Base-by-base conservation (phyloP, 2,329 filamentous ascomycete genomes). In the Aspergillus amoenus region DNA sequence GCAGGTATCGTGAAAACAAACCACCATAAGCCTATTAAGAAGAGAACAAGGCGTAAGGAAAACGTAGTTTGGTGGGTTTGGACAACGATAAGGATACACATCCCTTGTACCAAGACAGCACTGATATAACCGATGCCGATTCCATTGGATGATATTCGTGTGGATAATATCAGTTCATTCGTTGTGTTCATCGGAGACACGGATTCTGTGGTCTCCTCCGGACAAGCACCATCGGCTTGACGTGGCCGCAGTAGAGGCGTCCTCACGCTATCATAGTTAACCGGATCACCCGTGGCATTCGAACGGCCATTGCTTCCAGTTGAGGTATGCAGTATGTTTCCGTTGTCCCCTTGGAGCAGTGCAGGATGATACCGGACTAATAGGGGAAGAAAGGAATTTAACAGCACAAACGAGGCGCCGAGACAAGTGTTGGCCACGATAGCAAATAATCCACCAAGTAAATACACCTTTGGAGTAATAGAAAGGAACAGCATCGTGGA, bases 121-220 rank as follows among this genome's bases (percentile, higher is more conserved):
- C 92, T 92, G 39, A 89, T 86, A 70, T 99, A 99, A 12, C 94
- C 94, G 60, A 96, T 96, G 0, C 93, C 93, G 52, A 97, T 93
- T 11, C 94, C 94, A 67, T 89, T 89, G 2, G 93, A 91, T 0
- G 93, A 97, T 61, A 99, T 95, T 65, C 88, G 87, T 2, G 93
- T 96, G 0, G 93, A 96, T 7, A 97, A 79, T 60, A 86, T 84
- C 61, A 97, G 83, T 71, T 93, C 90, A 69, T 62, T 84, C 79
- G 67, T 91, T 17, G 59, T 58, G 43, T 34, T 56, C 8, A n/a
- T n/a, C 11, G 42, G 6, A 52, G 24, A 40, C 34, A 40, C 34
- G 21, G 27, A 30, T 22, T 56, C 59, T 41, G 45, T 43, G 11
- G 53, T 49, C 15, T 55, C 42, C 15, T 57, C 32, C 30, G 61